A percentile compares a stretch with the other conserved stretches of the same genome.
phyloP scores from a whole-genome alignment of 2,329 filamentous ascomycete species.

The Diaporthe amygdali region DNA sequence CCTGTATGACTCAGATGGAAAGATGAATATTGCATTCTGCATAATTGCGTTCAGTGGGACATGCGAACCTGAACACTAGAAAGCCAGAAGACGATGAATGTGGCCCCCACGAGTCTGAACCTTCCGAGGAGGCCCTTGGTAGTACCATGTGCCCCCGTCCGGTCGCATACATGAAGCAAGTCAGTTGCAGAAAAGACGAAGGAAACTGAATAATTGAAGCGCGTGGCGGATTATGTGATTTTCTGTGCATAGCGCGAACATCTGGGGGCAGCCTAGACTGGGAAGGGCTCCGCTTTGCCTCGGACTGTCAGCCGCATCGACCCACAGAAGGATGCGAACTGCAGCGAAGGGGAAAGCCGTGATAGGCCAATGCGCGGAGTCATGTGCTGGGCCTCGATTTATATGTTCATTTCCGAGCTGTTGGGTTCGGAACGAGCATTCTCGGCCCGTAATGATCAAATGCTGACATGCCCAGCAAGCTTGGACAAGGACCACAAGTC shows the following conservation, averaged over 20 bases:
- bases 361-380: background rate
- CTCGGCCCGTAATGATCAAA: background rate
- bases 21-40: background rate
- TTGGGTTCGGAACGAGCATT: background rate
- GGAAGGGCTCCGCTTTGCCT: background rate
- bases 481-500: background rate
- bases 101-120: background rate
- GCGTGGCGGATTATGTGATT: background rate
- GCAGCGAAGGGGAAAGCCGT: background rate
- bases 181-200: background rate
- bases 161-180: background rate
- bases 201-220: background rate
- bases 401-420: constrained; percentile 6
- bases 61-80: background rate
- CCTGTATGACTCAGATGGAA: background rate
- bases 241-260: background rate
- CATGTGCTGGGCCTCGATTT: background rate
- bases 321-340: constrained; percentile 12
- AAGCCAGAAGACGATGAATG: background rate
- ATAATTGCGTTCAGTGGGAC: background rate
- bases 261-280: background rate
- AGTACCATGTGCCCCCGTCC: background rate
- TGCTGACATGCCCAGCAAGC: background rate
- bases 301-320: constrained; percentile 10
- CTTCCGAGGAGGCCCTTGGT: too few relatives aligned